Evolutionary conservation across 2,329 filamentous ascomycete species (phyloP).

Genomic region (Fusarium buxicola): DNA sequence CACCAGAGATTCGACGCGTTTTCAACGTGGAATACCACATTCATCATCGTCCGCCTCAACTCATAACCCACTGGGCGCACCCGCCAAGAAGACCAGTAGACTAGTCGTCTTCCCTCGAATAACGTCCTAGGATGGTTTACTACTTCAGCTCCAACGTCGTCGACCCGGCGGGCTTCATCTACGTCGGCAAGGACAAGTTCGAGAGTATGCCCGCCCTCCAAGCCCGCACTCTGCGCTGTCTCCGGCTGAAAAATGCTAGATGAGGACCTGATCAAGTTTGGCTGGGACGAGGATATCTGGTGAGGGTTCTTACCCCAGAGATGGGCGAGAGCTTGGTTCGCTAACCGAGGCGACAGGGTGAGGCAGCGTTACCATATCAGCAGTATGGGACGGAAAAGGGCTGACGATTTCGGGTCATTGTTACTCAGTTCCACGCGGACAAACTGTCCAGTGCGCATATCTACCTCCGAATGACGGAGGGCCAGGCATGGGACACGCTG

Average conservation of each 20-base stretch:
- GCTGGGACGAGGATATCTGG: conserved; percentile 97
- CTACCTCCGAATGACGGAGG: conserved; percentile 86
- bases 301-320: conserved; percentile 53
- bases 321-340: neutral
- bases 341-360: conserved; percentile 38
- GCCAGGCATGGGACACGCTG: conserved; percentile 86
- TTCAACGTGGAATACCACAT: neutral
- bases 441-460: conserved; percentile 97
- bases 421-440: conserved; percentile 89
- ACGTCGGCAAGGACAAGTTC: conserved; percentile 98
- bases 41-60: neutral
- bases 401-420: neutral
- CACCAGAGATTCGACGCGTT: conserved; percentile 10
- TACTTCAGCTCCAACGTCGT: conserved; percentile 93
- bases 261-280: conserved; percentile 94
- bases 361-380: neutral
- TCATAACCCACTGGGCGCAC: neutral
- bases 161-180: conserved; percentile 85
- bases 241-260: conserved; percentile 65
- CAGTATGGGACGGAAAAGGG: neutral
- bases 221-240: conserved; percentile 16
- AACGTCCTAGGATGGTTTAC: conserved; percentile 78
- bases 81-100: too few relatives aligned
- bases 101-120: fast-evolving
- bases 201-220: conserved; percentile 77